Base-by-base conservation (phyloP, 2,329 filamentous ascomycete species). In the Penicillium thymicola region DNA sequence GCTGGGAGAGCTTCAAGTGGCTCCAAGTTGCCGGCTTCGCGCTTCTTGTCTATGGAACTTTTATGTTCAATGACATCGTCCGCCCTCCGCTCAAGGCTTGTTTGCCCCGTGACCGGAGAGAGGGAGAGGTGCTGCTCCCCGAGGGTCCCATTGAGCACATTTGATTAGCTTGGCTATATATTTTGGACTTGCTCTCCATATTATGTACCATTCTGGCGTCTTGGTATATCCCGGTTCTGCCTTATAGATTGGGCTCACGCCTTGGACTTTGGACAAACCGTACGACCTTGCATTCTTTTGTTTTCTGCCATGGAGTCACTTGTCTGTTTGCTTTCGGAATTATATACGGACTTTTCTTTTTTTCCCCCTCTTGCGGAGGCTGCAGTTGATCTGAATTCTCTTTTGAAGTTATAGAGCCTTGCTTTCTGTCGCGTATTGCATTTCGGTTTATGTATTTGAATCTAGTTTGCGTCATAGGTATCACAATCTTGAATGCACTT, bases 1-100 rank as follows among this genome's bases (percentile, higher is more conserved):
- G 92, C 59, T 99, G 94, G 94, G 94, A 99, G 78, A 87, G 85
- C 0, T 97, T 99, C 84, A 97, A 97, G 77, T 95, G 90, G 89
- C 83, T 99, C 7, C 94, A 99, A 76, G 90, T 99, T 14, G 73
- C 85, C 3, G 94, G 94, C 1, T 99, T 99, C 66, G 89, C 79
- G 2, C 78, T 97, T 63, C 82, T 99, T 36, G 94, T 99, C 14
- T 99, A 97, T 72, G 95, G 94, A 63, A 99, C 93, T 2, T 97
- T 96, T 75, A 74, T 97, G 41, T 97, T 97, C 81, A 97, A 97
- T 75, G 92, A 95, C 60, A 85, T 99, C 57, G 83, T 97, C n/a
- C 81, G 85, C 58, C 90, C 92, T 23, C 94, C 94, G 1, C 78
- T 95, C 58, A 84, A 85, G 71, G 84, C 82, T 51, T 88, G 83